A percentile compares a stretch with the other conserved stretches of the same genome.
phyloP scores from a whole-genome alignment of 306 rosid genomes.

The Ceratonia siliqua region DNA sequence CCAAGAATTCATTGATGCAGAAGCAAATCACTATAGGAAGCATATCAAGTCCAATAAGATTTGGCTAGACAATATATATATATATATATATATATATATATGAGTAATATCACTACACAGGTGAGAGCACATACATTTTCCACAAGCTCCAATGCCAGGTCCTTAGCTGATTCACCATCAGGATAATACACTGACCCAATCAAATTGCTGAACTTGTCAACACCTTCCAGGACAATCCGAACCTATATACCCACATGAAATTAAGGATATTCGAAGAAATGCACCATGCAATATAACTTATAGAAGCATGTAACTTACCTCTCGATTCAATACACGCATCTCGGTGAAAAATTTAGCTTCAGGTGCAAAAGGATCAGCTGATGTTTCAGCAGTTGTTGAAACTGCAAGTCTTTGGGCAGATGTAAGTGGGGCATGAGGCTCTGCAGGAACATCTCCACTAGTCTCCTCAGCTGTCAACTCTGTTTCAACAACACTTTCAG shows the following conservation, averaged over 20 bases:
- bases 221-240: constrained; percentile 82
- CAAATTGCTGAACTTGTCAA: constrained; percentile 82
- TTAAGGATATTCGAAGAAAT: constrained; percentile 29
- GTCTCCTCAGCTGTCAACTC: constrained; percentile 51
- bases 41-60: constrained; percentile 1
- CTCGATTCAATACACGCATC: constrained; percentile 70
- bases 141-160: constrained; percentile 76
- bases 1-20: constrained; percentile 9
- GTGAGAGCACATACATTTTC: constrained; percentile 59
- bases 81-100: too few relatives aligned
- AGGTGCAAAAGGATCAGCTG: constrained; percentile 70
- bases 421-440: constrained; percentile 65
- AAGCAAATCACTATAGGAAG: constrained; percentile 3
- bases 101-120: background rate
- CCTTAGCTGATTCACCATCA: constrained; percentile 84
- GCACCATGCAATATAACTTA: constrained; percentile 17
- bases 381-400: constrained; percentile 53
- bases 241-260: constrained; percentile 54
- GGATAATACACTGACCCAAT: constrained; percentile 84
- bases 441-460: constrained; percentile 62
- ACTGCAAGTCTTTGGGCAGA: constrained; percentile 87
- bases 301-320: constrained; percentile 49
- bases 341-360: constrained; percentile 90
- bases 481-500: constrained; percentile 57
- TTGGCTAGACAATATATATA: background rate